Percentiles rank a stretch among this genome's conserved stretches.
These are phyloP conservation scores for Tulasnella sp. DNA, from an alignment of 768 basidiomycete species.

Conservation along the genomic window DNA sequence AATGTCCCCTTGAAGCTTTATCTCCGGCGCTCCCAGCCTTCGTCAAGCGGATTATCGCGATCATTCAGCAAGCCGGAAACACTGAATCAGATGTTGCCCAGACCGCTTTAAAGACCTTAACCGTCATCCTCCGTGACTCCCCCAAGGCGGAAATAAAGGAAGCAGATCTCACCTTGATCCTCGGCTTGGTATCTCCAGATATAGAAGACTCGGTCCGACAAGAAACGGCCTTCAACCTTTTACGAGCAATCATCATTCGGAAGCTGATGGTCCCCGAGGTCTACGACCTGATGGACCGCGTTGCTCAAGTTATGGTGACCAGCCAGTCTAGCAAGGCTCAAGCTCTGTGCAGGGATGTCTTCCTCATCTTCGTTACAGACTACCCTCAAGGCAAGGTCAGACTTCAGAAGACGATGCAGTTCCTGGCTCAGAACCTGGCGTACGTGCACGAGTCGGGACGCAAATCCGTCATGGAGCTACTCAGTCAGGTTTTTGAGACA, in stretches of 20 bases:
- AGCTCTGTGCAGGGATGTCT: conserved; percentile 77
- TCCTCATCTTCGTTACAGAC: conserved; percentile 91
- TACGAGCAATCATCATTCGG: conserved; percentile 82
- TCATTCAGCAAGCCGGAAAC: conserved; percentile 70
- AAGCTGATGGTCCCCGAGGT: conserved; percentile 93
- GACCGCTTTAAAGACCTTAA: conserved; percentile 75
- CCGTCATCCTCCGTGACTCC: conserved; percentile 83
- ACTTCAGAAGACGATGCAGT: conserved; percentile 76
- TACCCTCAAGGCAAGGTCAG: conserved; percentile 95
- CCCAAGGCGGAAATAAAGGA: conserved; percentile 74
- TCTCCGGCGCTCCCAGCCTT: conserved; percentile 70
- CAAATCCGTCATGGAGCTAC: conserved; percentile 85
- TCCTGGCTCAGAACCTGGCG: conserved; percentile 83
- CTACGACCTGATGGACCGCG: conserved; percentile 91
- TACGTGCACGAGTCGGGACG: conserved; percentile 87
- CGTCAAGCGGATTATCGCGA: conserved; percentile 70
- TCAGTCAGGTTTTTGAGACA: conserved; percentile 75
- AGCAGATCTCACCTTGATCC: conserved; percentile 74
- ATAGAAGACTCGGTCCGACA: conserved; percentile 84
- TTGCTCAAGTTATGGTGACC: conserved; percentile 86
- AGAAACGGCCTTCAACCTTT: conserved; percentile 72
- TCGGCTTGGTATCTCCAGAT: conserved; percentile 80
- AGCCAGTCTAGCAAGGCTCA: conserved; percentile 86
- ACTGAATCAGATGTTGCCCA: conserved; percentile 88
- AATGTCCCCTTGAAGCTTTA: conserved; percentile 70